Conservation (phyloP, 306 rosid genomes). For the Senna tora region DNA sequence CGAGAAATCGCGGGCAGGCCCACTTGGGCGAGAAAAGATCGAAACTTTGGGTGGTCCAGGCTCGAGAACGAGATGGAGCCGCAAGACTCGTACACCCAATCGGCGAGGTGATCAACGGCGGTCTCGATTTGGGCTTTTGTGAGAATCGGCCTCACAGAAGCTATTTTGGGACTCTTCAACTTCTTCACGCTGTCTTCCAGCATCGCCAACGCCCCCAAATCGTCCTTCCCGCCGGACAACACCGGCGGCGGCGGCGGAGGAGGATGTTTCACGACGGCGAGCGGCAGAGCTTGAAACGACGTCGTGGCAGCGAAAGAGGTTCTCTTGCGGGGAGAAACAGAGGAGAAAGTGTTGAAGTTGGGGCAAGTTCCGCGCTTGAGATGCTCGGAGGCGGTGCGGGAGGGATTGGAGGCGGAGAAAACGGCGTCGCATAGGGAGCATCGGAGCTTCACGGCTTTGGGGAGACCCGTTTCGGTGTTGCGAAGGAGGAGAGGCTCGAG, state of each 20-base stretch:
- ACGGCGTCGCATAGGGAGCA: constrained; percentile 85
- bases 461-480: constrained; percentile 71
- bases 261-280: constrained; percentile 54
- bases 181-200: constrained; percentile 92
- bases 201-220: constrained; percentile 90
- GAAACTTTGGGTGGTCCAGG: constrained; percentile 81
- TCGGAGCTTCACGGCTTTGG: constrained; percentile 90
- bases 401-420: constrained; percentile 94
- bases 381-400: constrained; percentile 92
- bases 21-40: constrained; percentile 78
- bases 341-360: constrained; percentile 72
- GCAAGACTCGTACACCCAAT: constrained; percentile 86
- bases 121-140: constrained; percentile 63
- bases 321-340: constrained; percentile 76
- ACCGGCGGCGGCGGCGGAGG: constrained; percentile 79
- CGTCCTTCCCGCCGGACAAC: constrained; percentile 92
- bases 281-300: constrained; percentile 54
- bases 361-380: constrained; percentile 96
- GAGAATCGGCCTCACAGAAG: constrained; percentile 70
- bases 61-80: constrained; percentile 83
- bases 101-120: constrained; percentile 74
- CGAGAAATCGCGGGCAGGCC: constrained; percentile 69
- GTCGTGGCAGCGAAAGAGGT: constrained; percentile 46
- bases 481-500: constrained; percentile 75
- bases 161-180: constrained; percentile 87